Evolutionary conservation across 306 rosid species (phyloP), one percentile per base, ranked within the genome.

Genomic region (Styphnolobium japonicum): DNA sequence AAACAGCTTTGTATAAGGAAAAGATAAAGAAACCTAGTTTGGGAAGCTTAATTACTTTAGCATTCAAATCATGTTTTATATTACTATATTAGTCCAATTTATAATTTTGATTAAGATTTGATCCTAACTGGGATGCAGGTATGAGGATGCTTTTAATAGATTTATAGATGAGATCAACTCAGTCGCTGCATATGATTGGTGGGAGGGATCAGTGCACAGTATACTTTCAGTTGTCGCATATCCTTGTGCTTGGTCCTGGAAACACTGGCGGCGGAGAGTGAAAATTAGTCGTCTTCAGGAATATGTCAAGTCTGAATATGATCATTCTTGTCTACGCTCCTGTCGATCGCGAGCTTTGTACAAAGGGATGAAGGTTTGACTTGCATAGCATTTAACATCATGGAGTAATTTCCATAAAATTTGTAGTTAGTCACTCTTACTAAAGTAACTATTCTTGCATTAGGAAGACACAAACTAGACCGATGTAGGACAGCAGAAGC

Each of bases 191-290:
- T 94, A 92, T 87, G 95, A 94, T 85, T 94, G 98, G 98, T 94
- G 98, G 98, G 98, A 94, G 81, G 98, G 98, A 76, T 94, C 98
- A 33, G 97, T 94, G 56, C 93, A 94, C 78, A 92, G 94, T 80
- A 94, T 94, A 84, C 98, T 94, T 83, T 94, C 94, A 16, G 86
- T 94, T 80, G 86, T 92, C 39, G 98, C 97, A 67, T 94, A 91
- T 89, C 98, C 98, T 76, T 94, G 98, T 84, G 97, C 98, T 76
- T 94, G 98, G 98, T 89, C 98, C 77, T 94, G 98, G 98, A 94
- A 91, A 88, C 97, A 91, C 86, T 94, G 98, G 97, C 89, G 98
- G 5, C 92, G 89, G 49, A 86, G 94, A 85, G 88, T 85, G 67
- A 94, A 94, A 88, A 84, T 94, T 27, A 90, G 91, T 55, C 97